Percentiles rank a stretch among this genome's conserved stretches.
phyloP scores from a whole-genome alignment of 495 filamentous ascomycete species.

The Penicillium mononematosum region DNA sequence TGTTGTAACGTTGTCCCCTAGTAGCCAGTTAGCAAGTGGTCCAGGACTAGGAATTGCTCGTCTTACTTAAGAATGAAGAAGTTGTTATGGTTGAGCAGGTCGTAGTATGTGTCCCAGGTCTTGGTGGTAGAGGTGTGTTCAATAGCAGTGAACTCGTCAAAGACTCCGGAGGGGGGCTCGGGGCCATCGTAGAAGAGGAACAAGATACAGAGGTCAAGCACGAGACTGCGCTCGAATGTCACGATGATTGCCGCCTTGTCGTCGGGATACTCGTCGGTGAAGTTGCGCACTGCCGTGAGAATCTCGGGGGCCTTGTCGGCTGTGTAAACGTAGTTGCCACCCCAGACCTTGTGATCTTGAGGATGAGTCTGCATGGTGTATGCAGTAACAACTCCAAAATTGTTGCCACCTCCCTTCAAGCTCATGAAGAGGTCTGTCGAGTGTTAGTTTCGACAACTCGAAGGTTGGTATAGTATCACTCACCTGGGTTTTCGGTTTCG shows the following conservation, averaged over 20 bases:
- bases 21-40: conserved; percentile 9
- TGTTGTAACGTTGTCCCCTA: conserved; percentile 52
- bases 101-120: conserved; percentile 53
- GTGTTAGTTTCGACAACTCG: not conserved
- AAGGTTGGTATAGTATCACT: conserved; percentile 15
- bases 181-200: conserved; percentile 65
- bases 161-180: conserved; percentile 52
- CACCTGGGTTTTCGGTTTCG: conserved; percentile 38
- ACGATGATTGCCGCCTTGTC: conserved; percentile 54
- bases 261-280: conserved; percentile 50
- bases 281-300: conserved; percentile 51
- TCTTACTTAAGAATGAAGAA: conserved; percentile 40
- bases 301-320: conserved; percentile 41
- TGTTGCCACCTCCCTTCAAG: conserved; percentile 57
- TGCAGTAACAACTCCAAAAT: conserved; percentile 62
- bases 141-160: conserved; percentile 55
- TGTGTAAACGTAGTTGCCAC: conserved; percentile 53
- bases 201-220: conserved; percentile 57
- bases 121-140: conserved; percentile 46
- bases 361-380: conserved; percentile 52
- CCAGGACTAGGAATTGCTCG: not conserved
- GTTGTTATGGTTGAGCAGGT: conserved; percentile 45
- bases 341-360: conserved; percentile 44
- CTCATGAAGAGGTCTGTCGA: conserved; percentile 53
- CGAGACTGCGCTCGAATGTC: conserved; percentile 50